phyloP scores from a whole-genome alignment of 2,329 filamentous ascomycete species.

The Sporothrix brunneoviolacea region DNA sequence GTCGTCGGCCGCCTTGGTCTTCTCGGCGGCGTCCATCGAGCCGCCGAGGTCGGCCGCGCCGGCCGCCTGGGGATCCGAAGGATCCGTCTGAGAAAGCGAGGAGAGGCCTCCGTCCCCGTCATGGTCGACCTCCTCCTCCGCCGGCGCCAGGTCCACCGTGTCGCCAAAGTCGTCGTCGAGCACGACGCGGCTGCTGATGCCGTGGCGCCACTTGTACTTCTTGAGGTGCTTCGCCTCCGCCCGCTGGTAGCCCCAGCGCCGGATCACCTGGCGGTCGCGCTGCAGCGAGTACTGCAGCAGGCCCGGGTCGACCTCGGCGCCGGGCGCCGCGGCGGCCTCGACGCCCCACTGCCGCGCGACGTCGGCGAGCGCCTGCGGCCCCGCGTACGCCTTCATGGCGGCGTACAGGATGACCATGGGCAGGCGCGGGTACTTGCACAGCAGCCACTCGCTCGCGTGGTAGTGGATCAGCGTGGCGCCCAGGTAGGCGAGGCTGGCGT shows the following conservation, averaged over 20 bases:
- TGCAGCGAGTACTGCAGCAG: conserved; percentile 69
- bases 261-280: conserved; percentile 37
- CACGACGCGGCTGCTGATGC: conserved; percentile 69
- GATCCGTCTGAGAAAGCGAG: not conserved
- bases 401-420: conserved; percentile 84
- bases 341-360: conserved; percentile 87
- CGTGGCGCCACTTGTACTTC: conserved; percentile 55
- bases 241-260: conserved; percentile 46
- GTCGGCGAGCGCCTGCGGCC: conserved; percentile 63
- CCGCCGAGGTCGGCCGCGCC: conserved; percentile 7
- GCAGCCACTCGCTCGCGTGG: conserved; percentile 80
- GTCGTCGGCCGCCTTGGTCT: conserved; percentile 24
- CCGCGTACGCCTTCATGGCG: conserved; percentile 77
- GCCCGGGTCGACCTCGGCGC: conserved; percentile 85
- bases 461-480: conserved; percentile 80
- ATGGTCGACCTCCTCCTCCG: too few relatives aligned
- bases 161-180: conserved; percentile 84
- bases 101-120: conserved; percentile 17
- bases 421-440: conserved; percentile 84
- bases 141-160: conserved; percentile 21
- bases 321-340: conserved; percentile 77
- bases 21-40: conserved; percentile 20
- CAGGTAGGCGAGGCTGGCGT: conserved; percentile 71
- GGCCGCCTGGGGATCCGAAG: conserved; percentile 17
- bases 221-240: conserved; percentile 40